A percentile compares a stretch with the other conserved stretches of the same genome.
These are phyloP conservation scores for Microcera coccophila DNA, from an alignment of 2,329 filamentous ascomycete genomes.

Conservation along the genomic window DNA sequence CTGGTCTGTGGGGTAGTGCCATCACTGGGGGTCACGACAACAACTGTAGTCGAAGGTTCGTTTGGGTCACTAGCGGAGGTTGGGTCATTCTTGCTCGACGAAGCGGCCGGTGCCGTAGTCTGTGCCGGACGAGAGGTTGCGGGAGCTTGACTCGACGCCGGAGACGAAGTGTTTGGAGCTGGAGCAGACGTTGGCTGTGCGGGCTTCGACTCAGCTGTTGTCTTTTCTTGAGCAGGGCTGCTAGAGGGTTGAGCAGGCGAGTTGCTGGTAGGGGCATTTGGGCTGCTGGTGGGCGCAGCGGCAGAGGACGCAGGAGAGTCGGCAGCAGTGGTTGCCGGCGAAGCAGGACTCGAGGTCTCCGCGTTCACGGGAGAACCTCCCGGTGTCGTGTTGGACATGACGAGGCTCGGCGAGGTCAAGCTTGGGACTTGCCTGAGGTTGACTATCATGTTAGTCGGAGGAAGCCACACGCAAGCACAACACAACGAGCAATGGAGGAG, in stretches of 20 bases:
- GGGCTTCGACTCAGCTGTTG: not conserved
- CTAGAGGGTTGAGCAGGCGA: not conserved
- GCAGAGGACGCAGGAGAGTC: not conserved
- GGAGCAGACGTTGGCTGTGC: not conserved
- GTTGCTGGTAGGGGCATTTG: not conserved
- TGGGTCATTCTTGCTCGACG: constrained; percentile 4
- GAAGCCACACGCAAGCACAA: constrained; percentile 1
- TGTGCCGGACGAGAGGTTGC: constrained; percentile 9
- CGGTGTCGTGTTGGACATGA: constrained; percentile 33
- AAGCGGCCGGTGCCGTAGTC: constrained; percentile 3
- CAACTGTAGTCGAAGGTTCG: constrained; percentile 17
- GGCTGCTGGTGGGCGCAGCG: not conserved
- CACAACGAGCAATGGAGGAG: constrained; percentile 10
- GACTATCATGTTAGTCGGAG: constrained; percentile 34
- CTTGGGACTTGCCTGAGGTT: constrained; percentile 26
- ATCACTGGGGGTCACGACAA: constrained; percentile 24
- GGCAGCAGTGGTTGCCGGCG: constrained; percentile 2
- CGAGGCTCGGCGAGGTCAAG: constrained; percentile 23
- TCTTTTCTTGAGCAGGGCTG: not conserved
- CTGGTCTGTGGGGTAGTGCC: constrained; percentile 19
- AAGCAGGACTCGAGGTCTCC: constrained; percentile 15
- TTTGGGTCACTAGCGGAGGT: constrained; percentile 7
- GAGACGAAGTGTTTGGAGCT: not conserved
- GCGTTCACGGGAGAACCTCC: constrained; percentile 19
- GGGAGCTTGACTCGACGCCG: not conserved